These are phyloP conservation scores for Hypoxylon sp. DNA, from an alignment of 2,329 filamentous ascomycete species.

Conservation along the genomic window DNA sequence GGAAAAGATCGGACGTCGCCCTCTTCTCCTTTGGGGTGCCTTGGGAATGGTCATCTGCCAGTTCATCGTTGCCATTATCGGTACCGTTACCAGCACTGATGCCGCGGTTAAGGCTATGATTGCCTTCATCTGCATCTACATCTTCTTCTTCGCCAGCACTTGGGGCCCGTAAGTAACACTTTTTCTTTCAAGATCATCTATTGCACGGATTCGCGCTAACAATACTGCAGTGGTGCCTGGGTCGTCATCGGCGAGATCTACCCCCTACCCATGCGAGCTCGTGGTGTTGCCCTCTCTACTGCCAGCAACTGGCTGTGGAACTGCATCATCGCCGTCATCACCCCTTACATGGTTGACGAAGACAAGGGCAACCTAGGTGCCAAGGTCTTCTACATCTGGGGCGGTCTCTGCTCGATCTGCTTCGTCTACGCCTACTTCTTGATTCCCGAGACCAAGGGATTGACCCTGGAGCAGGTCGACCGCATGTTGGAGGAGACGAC, in stretches of 20 bases:
- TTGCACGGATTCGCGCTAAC: constrained; percentile 12
- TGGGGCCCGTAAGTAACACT: constrained; percentile 69
- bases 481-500: constrained; percentile 89
- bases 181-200: not conserved
- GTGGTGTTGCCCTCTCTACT: constrained; percentile 86
- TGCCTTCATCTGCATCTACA: constrained; percentile 89
- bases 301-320: constrained; percentile 95
- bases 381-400: constrained; percentile 81
- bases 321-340: constrained; percentile 73
- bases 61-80: constrained; percentile 84
- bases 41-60: constrained; percentile 85
- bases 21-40: constrained; percentile 80
- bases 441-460: constrained; percentile 77
- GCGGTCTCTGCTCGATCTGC: constrained; percentile 67
- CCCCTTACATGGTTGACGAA: constrained; percentile 72
- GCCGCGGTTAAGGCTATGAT: constrained; percentile 75
- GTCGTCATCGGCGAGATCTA: constrained; percentile 89
- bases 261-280: constrained; percentile 86
- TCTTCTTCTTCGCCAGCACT: constrained; percentile 90
- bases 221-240: constrained; percentile 65
- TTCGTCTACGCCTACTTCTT: constrained; percentile 77
- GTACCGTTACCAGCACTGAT: constrained; percentile 57
- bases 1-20: constrained; percentile 82
- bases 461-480: constrained; percentile 82
- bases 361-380: constrained; percentile 71